Base-by-base conservation (phyloP, 225 moss, liverwort and hornwort genomes). In the Takakia lepidozioides region DNA sequence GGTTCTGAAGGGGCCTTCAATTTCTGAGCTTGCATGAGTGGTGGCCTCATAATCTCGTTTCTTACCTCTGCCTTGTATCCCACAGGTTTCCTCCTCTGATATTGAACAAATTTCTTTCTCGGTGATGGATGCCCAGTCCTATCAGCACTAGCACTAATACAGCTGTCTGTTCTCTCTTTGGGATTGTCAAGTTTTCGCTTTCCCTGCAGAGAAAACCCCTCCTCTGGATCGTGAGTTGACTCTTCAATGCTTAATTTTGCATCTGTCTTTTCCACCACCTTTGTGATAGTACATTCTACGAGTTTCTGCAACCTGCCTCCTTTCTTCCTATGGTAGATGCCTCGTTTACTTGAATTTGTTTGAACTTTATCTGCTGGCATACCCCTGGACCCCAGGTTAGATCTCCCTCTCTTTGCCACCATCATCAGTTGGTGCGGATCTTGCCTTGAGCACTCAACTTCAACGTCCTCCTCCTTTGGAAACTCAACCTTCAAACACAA, bases 221-320 rank as follows among this genome's bases (percentile, higher is more conserved):
- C 55, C 27, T 42, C 27, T 5, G 25, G 23, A 8, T 28, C 25
- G 24, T 25, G 22, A 23, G 23, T 40, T 23, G 54, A 55, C 25
- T 27, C 27, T 27, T 55, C 27, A 4, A 29, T 15, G 25, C 39
- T 55, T 15, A 25, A 29, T 14, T 55, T 55, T 7, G 5, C 55
- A 8, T 43, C 15, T 1, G 13, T 2, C 37, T 27, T 18, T 15
- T 27, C 41, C 3, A 25, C 22, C 25, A 26, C 21, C 22, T 26
- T 55, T 15, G 40, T 41, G 42, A 55, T 40, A 17, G 55, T 55
- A 4, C 40, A 10, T 25, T 55, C 40, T 10, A 55, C 28, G 25
- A 55, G 27, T 17, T 55, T 55, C 38, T 55, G 26, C 38, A 55
- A 42, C 55, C 42, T 55, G 5, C 39, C 27, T 27, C 55, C 28